These are phyloP conservation scores for Acacia crassicarpa DNA, from an alignment of 306 rosid genomes.

Conservation along the genomic window DNA sequence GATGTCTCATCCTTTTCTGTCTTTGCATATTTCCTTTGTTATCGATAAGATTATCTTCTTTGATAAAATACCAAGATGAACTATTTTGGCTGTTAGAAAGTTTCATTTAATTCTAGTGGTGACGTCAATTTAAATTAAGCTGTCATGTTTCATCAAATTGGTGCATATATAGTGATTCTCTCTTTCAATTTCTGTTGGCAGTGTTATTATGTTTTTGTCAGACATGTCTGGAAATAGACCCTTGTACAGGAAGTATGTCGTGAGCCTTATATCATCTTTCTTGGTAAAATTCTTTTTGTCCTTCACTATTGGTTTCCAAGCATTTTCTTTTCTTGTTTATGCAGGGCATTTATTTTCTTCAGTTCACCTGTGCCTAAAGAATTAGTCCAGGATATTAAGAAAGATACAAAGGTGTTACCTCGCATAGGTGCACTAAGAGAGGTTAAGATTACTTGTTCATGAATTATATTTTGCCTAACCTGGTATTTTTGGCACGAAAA, in stretches of 20 bases:
- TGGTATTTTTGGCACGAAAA: slow-evolving; percentile 12
- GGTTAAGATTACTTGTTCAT: slow-evolving; percentile 49
- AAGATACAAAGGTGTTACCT: slow-evolving; percentile 65
- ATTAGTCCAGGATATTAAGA: slow-evolving; percentile 70
- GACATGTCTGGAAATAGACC: slow-evolving; percentile 95
- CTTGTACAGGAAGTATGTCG: slow-evolving; percentile 84
- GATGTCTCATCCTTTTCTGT: background rate
- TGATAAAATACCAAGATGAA: background rate
- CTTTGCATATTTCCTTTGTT: background rate
- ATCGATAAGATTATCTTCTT: background rate
- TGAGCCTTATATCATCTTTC: slow-evolving; percentile 28
- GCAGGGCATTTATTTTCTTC: slow-evolving; percentile 96
- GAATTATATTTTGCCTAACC: slow-evolving; percentile 27
- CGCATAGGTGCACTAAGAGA: slow-evolving; percentile 87
- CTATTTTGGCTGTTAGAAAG: slow-evolving; percentile 15
- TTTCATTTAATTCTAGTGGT: slow-evolving; percentile 28
- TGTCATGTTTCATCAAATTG: slow-evolving; percentile 17
- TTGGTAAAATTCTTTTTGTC: slow-evolving; percentile 10
- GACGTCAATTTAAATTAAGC: slow-evolving; percentile 3
- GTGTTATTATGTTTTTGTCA: slow-evolving; percentile 83
- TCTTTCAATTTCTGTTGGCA: slow-evolving; percentile 49
- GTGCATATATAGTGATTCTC: slow-evolving; percentile 34
- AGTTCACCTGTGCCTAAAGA: slow-evolving; percentile 83
- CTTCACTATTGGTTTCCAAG: slow-evolving; percentile 27
- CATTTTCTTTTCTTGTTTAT: slow-evolving; percentile 37